Base-by-base conservation (phyloP, 768 basidiomycete species). In the Cyclocybe aegerita region DNA sequence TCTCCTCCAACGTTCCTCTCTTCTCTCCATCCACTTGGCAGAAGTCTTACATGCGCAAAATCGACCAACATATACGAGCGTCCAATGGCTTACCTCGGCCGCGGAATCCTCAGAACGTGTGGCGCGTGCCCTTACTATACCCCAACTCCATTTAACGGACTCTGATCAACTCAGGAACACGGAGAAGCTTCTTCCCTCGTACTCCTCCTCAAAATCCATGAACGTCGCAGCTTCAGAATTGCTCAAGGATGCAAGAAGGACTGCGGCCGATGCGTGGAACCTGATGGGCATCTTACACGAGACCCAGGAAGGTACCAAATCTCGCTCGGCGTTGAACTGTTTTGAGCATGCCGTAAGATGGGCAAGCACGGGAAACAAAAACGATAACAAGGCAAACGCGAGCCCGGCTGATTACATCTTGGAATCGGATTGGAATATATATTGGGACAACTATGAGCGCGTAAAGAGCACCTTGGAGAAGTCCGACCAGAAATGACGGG, bases 201-300 rank as follows among this genome's bases (percentile, higher is more conserved):
- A 79, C 63, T 53, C 62, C 1, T 70, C 73, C 48, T 83, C 82
- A 5, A 66, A 58, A 40, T 70, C 73, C 37, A 78, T 88, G 73
- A 72, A 67, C 48, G 75, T 71, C 47, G 78, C 81, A 6, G 86
- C 89, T 23, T 65, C 60, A 39, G 72, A 71, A 45, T 68, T 90
- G 11, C 73, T 90, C 46, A 81, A 84, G 29, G 86, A 90, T 61
- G 78, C 89, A 12, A 78, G 85, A 11, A 73, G 86, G 39, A 81
- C 85, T 23, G 83, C 87, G 11, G 83, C 85, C 0, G 85, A 89
- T 65, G 81, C 87, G 4, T 90, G 87, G 86, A 85, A 81, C 60
- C 68, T 90, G 53, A 72, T 84, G 64, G 89, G 89, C 9, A 69
- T 88, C 36, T 67, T 91, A 7, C 72, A 74, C n/a, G 85, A 89